Base-by-base conservation (phyloP, 1,139 yeast genomes). In the Taphrina pruni region DNA sequence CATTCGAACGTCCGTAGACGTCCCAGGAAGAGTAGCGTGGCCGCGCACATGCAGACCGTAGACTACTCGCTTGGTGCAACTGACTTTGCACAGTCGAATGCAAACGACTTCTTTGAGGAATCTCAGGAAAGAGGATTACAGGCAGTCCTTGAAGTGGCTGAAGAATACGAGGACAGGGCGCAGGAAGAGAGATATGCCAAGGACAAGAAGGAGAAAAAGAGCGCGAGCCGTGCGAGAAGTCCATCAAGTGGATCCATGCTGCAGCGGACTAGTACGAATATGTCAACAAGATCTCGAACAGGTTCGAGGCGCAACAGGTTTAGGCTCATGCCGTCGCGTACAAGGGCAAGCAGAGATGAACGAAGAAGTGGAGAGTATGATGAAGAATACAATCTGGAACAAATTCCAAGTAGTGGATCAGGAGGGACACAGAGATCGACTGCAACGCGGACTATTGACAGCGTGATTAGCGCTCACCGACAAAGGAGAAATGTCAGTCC, bases 61-160 rank as follows among this genome's bases (percentile, higher is more conserved):
- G 67, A 64, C 26, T 64, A 64, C 55, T 64, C 67, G 9, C 56
- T 64, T 8, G 67, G 67, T 0, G 67, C 67, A 17, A 55, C 61
- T 5, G 67, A 64, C n/a, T 64, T 64, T 46, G 67, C 67, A 6
- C 61, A 54, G 38, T 64, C 67, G 17, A 41, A 56, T 35, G 56
- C 67, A 14, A 64, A 64, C 36, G 67, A 64, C 38, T 64, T 64
- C 55, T 64, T 64, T 26, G 61, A 64, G 21, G 61, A 64, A 39
- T 64, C 67, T 11, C 67, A 64, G 36, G 67, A 64, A 35, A 50
- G 67, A 14, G 67, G 67, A 9, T 36, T 64, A 5, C 61, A 56
- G 32, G 67, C 67, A 32, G 67, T 64, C n/a, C 60, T 64, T 11
- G 67, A 64, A 36, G 67, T 64, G 35, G 67, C 67, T 6, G 67